Evolutionary conservation across 2,329 filamentous ascomycete genomes (phyloP).

Genomic region (Thelonectria olida): DNA sequence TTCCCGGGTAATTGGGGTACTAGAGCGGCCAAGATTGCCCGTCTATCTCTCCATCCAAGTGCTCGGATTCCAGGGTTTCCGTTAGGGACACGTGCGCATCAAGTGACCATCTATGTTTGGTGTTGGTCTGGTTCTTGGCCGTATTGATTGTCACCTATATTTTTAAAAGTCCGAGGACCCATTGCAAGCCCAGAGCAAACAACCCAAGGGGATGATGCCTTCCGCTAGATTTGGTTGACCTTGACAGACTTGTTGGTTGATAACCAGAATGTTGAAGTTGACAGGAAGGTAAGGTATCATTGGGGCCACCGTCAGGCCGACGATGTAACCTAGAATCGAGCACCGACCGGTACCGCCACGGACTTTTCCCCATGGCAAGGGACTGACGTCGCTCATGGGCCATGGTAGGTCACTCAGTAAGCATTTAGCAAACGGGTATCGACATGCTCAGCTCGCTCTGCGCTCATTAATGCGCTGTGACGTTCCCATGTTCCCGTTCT

Average conservation of each 20-base stretch:
- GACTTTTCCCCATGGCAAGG: not conserved
- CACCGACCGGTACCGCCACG: conserved; percentile 25
- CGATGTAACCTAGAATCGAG: conserved; percentile 14
- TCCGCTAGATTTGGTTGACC: not conserved
- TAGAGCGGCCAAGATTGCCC: conserved; percentile 22
- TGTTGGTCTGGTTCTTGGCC: not conserved
- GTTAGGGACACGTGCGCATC: not conserved
- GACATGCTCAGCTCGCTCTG: conserved; percentile 4
- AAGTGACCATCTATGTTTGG: not conserved
- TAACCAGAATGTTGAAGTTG: not conserved
- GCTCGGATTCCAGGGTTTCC: not conserved
- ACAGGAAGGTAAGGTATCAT: not conserved
- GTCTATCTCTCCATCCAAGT: conserved; percentile 9
- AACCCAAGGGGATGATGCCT: not conserved
- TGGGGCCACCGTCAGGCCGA: conserved; percentile 2
- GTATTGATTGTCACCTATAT: not conserved
- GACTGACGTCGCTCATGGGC: not conserved
- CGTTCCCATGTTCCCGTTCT: not conserved
- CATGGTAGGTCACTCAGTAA: not conserved
- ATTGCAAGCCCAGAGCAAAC: not conserved
- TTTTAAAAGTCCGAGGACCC: not conserved
- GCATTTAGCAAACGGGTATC: conserved; percentile 1
- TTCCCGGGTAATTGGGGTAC: conserved; percentile 21
- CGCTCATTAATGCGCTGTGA: not conserved
- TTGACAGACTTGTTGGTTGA: not conserved